Base-by-base conservation (phyloP, 2,329 filamentous ascomycete species). In the Aspergillus neoniger region DNA sequence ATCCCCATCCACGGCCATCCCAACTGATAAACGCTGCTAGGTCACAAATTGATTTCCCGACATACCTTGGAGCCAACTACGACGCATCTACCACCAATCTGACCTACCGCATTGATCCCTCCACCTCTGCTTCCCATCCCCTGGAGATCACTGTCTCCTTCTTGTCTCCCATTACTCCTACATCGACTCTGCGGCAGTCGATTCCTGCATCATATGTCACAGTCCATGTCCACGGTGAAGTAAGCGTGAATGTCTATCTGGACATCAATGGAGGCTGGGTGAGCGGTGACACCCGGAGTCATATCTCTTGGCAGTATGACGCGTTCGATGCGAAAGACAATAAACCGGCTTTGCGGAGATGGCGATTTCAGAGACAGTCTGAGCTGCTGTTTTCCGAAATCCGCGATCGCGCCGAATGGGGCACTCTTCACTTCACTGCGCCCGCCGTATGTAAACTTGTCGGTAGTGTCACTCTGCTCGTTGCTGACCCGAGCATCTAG, bases 141-240 rank as follows among this genome's bases (percentile, higher is more conserved):
- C 72, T 83, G 32, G 81, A 88, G 59, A 79, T 90, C 56, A 82
- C 81, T 2, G 74, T 90, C 32, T 89, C 87, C 8, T 90, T 85
- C 64, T 79, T 93, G 54, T 93, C 90, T 7, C 91, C 91, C 3
- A 89, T 95, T 53, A 94, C 91, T 0, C 90, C 91, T 1, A 91
- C 89, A 1, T 93, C 91, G 58, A 93, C 90, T 49, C 80, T 93
- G 68, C 85, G 91, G 64, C 91, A 94, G 79, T 88, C 90, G 15
- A 85, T 95, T 32, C 92, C 92, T n/a, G 91, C 91, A 10, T 88
- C 88, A 25, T 96, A 96, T 72, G 71, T 96, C 63, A 89, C 86
- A 5, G 82, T 94, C 43, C 77, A 87, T 69, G 89, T 90, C 12
- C 82, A 87, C 62, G 91, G 91, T 5, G 81, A 80, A 63, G 85